These are phyloP conservation scores for Clitopilus passeckerianus DNA, from an alignment of 768 basidiomycete species.

Conservation along the genomic window DNA sequence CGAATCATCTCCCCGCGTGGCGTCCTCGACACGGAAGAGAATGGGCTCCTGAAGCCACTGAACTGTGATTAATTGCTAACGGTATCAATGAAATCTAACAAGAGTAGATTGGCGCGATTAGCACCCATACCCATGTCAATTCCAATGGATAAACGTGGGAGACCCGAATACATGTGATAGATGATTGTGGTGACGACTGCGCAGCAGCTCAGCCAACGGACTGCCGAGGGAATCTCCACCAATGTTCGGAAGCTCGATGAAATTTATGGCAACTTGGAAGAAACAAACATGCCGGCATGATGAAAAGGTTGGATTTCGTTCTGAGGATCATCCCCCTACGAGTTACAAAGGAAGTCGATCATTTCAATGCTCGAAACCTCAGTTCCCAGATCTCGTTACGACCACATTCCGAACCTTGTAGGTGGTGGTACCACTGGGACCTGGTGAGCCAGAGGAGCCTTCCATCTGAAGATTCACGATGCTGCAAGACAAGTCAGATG, in stretches of 20 bases:
- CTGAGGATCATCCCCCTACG: no score
- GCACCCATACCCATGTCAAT: neutral
- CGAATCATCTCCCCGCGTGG: neutral
- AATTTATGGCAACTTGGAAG: neutral
- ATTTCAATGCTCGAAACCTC: neutral
- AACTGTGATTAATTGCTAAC: neutral
- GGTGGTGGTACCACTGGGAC: conserved; percentile 33
- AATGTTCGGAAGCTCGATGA: neutral
- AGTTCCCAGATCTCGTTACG: conserved; percentile 30
- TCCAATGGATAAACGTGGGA: neutral
- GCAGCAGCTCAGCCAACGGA: neutral
- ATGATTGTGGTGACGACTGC: neutral
- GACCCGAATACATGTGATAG: neutral
- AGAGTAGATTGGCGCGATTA: neutral
- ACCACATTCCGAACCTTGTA: conserved; percentile 37
- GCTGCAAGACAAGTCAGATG: conserved; percentile 12
- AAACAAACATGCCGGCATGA: no score
- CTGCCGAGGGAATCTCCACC: neutral
- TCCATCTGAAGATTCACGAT: conserved; percentile 45
- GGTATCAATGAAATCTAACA: neutral
- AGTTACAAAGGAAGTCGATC: no score
- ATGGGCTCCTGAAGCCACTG: neutral
- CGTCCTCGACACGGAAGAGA: neutral
- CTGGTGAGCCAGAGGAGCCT: conserved; percentile 38
- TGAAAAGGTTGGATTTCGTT: no score